These are phyloP conservation scores for Bodo saltans DNA, from an alignment of 78 protist genomes.

Conservation along the genomic window DNA sequence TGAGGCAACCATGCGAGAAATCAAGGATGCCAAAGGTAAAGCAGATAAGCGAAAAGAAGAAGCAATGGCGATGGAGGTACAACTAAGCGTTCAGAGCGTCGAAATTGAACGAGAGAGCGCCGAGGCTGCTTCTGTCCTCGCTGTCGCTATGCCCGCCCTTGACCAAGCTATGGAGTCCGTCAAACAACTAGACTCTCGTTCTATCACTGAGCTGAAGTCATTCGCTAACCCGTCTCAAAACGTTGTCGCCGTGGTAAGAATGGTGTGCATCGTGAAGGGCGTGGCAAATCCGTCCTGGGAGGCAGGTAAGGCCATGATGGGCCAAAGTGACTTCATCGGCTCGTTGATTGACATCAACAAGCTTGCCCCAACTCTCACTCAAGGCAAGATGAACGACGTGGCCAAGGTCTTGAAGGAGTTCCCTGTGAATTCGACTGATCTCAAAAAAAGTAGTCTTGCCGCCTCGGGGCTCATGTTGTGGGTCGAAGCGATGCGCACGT, in stretches of 20 bases:
- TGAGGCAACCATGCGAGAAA: constrained; percentile 44
- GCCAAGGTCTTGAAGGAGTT: not conserved
- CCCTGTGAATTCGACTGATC: constrained; percentile 18
- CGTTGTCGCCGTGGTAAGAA: constrained; percentile 56
- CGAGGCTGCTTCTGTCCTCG: constrained; percentile 74
- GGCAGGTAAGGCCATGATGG: constrained; percentile 64
- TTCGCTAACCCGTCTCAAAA: constrained; percentile 53
- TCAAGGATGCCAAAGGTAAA: not conserved
- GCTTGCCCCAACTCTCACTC: constrained; percentile 41
- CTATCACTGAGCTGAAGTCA: constrained; percentile 62
- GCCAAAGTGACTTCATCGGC: constrained; percentile 38
- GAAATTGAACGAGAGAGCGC: constrained; percentile 47
- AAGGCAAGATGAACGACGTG: constrained; percentile 41
- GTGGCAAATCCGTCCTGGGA: constrained; percentile 52
- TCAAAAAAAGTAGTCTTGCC: constrained; percentile 41
- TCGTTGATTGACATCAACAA: constrained; percentile 37
- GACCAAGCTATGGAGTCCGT: constrained; percentile 61
- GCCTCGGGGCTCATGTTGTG: constrained; percentile 63
- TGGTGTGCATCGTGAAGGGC: constrained; percentile 40
- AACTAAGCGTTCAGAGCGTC: constrained; percentile 23
- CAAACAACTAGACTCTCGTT: constrained; percentile 27
- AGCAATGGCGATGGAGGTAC: constrained; percentile 45
- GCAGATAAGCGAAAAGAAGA: constrained; percentile 39
- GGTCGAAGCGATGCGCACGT: constrained; percentile 69
- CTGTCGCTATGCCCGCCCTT: constrained; percentile 77